phyloP scores from a whole-genome alignment of 257 asterid genomes.

The Ajuga chamaepitys region DNA sequence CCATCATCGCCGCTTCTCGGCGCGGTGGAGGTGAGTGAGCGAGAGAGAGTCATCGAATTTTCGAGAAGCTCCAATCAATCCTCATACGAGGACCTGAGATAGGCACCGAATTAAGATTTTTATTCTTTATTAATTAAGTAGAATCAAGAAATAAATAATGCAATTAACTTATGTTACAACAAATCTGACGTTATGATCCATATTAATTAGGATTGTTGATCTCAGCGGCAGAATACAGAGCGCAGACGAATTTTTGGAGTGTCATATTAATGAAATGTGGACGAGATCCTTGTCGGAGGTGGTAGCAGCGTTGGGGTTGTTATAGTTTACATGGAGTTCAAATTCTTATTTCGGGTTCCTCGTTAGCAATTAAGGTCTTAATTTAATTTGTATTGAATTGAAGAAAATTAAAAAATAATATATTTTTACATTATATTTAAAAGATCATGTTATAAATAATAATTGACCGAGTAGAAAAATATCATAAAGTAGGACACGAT shows the following conservation, averaged over 20 bases:
- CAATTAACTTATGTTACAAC: neutral
- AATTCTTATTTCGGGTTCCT: too few species aligned
- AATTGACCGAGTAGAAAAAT: too few species aligned
- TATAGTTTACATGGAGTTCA: conserved; percentile 69
- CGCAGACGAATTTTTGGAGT: conserved; percentile 53
- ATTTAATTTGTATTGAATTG: too few species aligned
- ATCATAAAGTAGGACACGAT: too few species aligned
- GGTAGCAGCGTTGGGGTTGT: conserved; percentile 62
- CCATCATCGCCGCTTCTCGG: conserved; percentile 27
- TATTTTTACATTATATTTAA: too few species aligned
- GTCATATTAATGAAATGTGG: conserved; percentile 95
- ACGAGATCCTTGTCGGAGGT: conserved; percentile 79
- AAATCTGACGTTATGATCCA: conserved; percentile 52
- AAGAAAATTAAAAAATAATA: too few species aligned
- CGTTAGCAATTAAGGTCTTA: too few species aligned
- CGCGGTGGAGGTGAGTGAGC: conserved; percentile 46
- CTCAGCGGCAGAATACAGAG: conserved; percentile 57
- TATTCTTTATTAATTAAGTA: too few species aligned
- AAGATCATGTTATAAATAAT: too few species aligned
- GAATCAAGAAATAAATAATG: too few species aligned
- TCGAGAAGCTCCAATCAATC: conserved; percentile 84
- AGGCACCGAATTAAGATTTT: too few species aligned
- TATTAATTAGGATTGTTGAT: conserved; percentile 46
- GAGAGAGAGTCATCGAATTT: conserved; percentile 61
- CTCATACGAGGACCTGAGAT: conserved; percentile 60